Evolutionary conservation across 108 stramenopile species (phyloP).

Genomic region (Mediolabrus comicus): DNA sequence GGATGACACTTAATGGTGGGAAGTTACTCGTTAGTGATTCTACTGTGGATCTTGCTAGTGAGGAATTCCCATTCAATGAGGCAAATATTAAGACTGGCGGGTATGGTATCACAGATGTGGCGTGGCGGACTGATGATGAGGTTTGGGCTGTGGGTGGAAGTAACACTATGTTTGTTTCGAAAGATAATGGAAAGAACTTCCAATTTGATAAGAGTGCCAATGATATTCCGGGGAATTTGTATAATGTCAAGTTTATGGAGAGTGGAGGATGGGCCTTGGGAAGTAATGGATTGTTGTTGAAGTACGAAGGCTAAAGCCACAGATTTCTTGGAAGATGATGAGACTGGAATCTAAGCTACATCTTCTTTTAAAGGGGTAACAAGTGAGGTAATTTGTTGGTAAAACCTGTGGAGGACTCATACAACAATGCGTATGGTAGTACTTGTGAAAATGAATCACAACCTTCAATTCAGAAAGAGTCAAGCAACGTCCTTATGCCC

Average conservation of each 20-base stretch:
- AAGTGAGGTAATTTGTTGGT: too few relatives aligned
- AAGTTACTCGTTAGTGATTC: conserved; percentile 66
- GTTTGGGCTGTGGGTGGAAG: conserved; percentile 97
- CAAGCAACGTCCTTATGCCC: neutral
- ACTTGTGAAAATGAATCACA: neutral
- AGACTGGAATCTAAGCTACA: neutral
- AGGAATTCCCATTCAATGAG: conserved; percentile 81
- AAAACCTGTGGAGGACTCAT: too few relatives aligned
- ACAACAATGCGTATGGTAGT: neutral
- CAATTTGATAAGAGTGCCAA: conserved; percentile 90
- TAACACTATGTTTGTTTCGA: conserved; percentile 90
- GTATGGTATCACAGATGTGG: conserved; percentile 96
- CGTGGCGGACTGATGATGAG: conserved; percentile 88
- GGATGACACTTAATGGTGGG: conserved; percentile 98
- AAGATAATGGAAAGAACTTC: conserved; percentile 93
- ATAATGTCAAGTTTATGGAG: conserved; percentile 94
- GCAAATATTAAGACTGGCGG: conserved; percentile 96
- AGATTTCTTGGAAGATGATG: neutral
- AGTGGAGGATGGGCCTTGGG: conserved; percentile 94
- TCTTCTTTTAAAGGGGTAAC: neutral
- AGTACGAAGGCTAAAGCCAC: conserved; percentile 65
- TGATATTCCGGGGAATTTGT: conserved; percentile 93
- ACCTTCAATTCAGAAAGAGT: neutral
- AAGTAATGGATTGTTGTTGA: conserved; percentile 88
- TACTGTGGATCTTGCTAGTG: conserved; percentile 55